A percentile compares a stretch with the other conserved stretches of the same genome.
These are phyloP conservation scores for Catharanthus roseus DNA, from an alignment of 257 asterid genomes.

Conservation along the genomic window DNA sequence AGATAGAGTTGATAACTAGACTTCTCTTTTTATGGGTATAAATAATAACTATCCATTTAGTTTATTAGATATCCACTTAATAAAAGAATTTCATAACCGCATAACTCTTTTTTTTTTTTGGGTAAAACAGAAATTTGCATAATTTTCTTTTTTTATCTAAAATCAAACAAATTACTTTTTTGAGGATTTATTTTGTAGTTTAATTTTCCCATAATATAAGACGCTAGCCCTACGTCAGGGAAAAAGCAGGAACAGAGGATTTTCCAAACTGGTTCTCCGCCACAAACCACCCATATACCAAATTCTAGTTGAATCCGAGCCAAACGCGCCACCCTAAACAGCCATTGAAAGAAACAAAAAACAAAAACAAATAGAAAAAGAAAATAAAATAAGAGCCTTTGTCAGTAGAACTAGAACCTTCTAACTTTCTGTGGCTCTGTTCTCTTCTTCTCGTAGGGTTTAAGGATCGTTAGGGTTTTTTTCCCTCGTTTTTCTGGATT, in stretches of 20 bases:
- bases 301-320: neutral
- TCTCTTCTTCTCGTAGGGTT: neutral
- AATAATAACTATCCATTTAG: too few relatives aligned
- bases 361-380: too few relatives aligned
- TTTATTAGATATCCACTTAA: too few relatives aligned
- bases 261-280: neutral
- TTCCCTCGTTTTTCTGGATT: slow-evolving; percentile 3
- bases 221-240: neutral
- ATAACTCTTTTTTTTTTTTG: too few relatives aligned
- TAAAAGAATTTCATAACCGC: too few relatives aligned
- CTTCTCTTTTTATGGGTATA: too few relatives aligned
- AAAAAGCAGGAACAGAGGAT: neutral
- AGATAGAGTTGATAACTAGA: too few relatives aligned
- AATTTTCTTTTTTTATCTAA: too few relatives aligned
- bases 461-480: neutral
- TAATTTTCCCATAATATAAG: neutral
- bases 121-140: too few relatives aligned
- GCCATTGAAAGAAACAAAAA: neutral
- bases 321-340: neutral
- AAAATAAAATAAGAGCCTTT: neutral
- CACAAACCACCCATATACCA: neutral
- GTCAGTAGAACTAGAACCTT: slow-evolving; percentile 2
- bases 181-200: too few relatives aligned
- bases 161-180: too few relatives aligned
- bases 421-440: neutral